These are phyloP conservation scores for Syzygium syzygioides DNA, from an alignment of 441 rosid species.

Conservation along the genomic window DNA sequence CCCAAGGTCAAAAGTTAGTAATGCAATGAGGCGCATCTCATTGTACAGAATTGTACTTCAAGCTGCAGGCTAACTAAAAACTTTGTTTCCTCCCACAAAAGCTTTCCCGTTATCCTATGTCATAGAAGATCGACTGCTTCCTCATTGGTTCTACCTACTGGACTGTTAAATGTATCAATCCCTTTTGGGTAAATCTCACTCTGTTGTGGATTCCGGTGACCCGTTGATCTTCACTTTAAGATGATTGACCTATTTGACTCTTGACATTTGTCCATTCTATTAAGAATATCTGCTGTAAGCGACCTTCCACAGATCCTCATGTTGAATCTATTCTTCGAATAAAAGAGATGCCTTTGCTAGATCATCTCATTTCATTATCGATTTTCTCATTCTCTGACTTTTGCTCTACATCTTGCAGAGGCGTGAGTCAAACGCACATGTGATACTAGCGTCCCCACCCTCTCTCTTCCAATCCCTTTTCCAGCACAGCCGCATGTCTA, in stretches of 20 bases:
- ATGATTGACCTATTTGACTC: background rate
- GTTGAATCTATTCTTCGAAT: background rate
- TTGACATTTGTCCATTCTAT: background rate
- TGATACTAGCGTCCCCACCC: no score
- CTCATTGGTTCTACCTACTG: background rate
- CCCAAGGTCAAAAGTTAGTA: background rate
- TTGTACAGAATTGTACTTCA: background rate
- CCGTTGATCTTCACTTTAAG: background rate
- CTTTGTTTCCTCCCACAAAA: background rate
- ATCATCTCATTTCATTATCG: background rate
- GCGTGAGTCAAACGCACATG: no score
- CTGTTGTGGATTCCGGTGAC: background rate
- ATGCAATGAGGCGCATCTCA: background rate
- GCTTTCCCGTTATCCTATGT: background rate
- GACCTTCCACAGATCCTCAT: background rate
- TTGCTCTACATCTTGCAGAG: no score
- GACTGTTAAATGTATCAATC: background rate
- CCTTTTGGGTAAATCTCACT: background rate
- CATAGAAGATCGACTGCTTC: background rate
- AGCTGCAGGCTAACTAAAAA: background rate
- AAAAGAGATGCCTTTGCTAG: background rate
- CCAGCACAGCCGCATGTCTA: no score
- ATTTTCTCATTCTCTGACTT: background rate
- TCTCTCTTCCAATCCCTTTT: no score
- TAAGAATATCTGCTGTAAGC: background rate